These are phyloP conservation scores for Aspergillus pseudoterreus DNA, from an alignment of 2,329 filamentous ascomycete species.

Conservation along the genomic window DNA sequence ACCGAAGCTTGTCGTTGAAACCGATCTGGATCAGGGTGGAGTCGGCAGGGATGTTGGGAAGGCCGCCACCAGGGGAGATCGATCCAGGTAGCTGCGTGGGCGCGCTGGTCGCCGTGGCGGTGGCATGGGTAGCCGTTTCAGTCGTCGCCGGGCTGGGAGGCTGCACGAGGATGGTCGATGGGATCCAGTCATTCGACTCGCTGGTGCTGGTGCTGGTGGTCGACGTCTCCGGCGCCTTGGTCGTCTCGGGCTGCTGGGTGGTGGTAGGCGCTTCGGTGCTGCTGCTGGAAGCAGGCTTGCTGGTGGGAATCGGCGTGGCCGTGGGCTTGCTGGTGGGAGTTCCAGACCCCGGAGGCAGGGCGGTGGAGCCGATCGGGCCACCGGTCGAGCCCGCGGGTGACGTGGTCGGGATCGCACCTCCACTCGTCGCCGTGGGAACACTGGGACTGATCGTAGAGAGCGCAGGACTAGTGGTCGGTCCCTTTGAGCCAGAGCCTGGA, in stretches of 20 bases:
- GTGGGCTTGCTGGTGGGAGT: neutral
- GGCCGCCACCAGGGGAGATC: conserved; percentile 66
- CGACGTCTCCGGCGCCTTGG: conserved; percentile 33
- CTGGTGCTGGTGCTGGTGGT: conserved; percentile 17
- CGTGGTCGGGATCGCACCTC: conserved; percentile 8
- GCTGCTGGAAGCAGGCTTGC: conserved; percentile 11
- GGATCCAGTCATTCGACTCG: conserved; percentile 20
- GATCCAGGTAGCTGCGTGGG: conserved; percentile 68
- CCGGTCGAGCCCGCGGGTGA: conserved; percentile 13
- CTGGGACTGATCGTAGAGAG: conserved; percentile 6
- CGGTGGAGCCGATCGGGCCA: conserved; percentile 1
- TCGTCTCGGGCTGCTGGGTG: conserved; percentile 14
- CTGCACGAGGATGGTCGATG: conserved; percentile 26
- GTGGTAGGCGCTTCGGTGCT: conserved; percentile 18
- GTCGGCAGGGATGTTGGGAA: conserved; percentile 57
- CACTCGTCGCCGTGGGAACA: conserved; percentile 12
- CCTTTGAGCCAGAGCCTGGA: neutral
- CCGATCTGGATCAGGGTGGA: conserved; percentile 76
- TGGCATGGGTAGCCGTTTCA: conserved; percentile 32
- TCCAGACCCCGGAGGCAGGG: neutral
- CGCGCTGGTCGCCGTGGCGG: conserved; percentile 39
- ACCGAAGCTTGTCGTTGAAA: conserved; percentile 78
- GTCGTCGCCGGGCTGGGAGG: conserved; percentile 23
- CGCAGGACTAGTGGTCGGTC: neutral
- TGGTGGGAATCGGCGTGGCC: conserved; percentile 1